Conservation (phyloP, 805 yeast genomes). For the Candida berthetii region DNA sequence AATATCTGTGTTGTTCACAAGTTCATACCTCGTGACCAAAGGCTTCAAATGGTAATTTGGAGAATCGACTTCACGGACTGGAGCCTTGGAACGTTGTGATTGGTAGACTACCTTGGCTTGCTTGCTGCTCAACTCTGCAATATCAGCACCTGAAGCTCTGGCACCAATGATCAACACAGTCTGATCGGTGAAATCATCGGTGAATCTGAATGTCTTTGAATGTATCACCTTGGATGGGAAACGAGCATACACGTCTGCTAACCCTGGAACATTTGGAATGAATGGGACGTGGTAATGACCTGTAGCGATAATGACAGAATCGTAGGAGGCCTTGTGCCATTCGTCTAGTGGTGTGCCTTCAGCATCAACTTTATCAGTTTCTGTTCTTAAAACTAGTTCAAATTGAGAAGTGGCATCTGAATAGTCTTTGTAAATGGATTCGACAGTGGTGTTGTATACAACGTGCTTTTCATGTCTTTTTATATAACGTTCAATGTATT, state of each 20-base stretch:
- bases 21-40: constrained; percentile 28
- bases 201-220: constrained; percentile 22
- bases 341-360: constrained; percentile 21
- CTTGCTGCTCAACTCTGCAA: constrained; percentile 22
- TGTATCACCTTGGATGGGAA: constrained; percentile 19
- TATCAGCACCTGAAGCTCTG: constrained; percentile 64
- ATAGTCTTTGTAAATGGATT: constrained; percentile 24
- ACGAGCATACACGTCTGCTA: constrained; percentile 22
- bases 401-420: constrained; percentile 13
- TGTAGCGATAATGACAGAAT: constrained; percentile 41
- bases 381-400: constrained; percentile 24
- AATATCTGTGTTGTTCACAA: constrained; percentile 20
- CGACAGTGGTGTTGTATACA: constrained; percentile 29
- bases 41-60: constrained; percentile 28
- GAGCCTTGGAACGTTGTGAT: constrained; percentile 36
- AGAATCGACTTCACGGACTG: constrained; percentile 20
- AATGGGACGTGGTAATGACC: constrained; percentile 55
- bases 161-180: constrained; percentile 56
- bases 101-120: constrained; percentile 9
- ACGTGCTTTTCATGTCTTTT: constrained; percentile 19
- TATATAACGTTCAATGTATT: constrained; percentile 47
- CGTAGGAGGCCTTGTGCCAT: constrained; percentile 32
- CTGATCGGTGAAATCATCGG: constrained; percentile 15
- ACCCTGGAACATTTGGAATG: constrained; percentile 43
- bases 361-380: constrained; percentile 11